Percentiles rank a stretch among this genome's conserved stretches.
These are phyloP conservation scores for Lachnum nothofagi DNA, from an alignment of 2,329 filamentous ascomycete genomes.

Conservation along the genomic window DNA sequence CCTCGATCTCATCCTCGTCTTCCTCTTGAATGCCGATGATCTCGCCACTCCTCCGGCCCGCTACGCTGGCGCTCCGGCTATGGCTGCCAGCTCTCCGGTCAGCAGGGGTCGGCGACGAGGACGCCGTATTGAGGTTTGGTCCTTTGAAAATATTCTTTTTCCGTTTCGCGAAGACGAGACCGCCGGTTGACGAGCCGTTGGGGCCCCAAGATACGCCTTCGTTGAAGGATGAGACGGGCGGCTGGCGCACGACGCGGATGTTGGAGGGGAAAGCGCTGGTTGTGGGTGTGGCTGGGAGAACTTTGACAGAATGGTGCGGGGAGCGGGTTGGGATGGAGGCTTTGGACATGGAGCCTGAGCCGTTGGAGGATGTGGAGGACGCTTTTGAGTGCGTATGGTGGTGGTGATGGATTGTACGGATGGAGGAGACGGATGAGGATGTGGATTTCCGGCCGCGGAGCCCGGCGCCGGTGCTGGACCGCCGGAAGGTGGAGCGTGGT, in stretches of 20 bases:
- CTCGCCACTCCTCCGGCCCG: conserved; percentile 65
- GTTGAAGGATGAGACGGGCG: conserved; percentile 50
- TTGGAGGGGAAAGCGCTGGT: conserved; percentile 72
- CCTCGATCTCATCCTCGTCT: conserved; percentile 48
- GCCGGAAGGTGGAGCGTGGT: conserved; percentile 78
- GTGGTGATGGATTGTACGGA: conserved; percentile 84
- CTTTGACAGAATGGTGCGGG: conserved; percentile 87
- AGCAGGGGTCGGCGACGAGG: conserved; percentile 15
- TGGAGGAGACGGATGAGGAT: conserved; percentile 87
- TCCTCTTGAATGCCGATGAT: conserved; percentile 57
- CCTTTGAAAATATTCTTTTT: conserved; percentile 81
- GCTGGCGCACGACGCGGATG: conserved; percentile 71
- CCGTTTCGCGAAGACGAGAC: conserved; percentile 72
- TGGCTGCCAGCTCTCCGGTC: conserved; percentile 34
- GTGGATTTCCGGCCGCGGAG: conserved; percentile 91
- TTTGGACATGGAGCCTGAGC: conserved; percentile 66
- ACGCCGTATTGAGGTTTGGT: conserved; percentile 53
- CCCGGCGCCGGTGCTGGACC: conserved; percentile 73
- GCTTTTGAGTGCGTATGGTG: conserved; percentile 89
- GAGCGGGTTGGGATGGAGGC: conserved; percentile 62
- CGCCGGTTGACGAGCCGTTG: conserved; percentile 50
- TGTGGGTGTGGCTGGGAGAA: conserved; percentile 86
- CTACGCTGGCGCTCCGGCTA: conserved; percentile 57
- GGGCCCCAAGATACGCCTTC: conserved; percentile 49
- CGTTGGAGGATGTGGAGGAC: conserved; percentile 82